Evolutionary conservation across 805 yeast genomes (phyloP), one percentile per base, ranked within the genome.

Genomic region (Myxozyma monticola): DNA sequence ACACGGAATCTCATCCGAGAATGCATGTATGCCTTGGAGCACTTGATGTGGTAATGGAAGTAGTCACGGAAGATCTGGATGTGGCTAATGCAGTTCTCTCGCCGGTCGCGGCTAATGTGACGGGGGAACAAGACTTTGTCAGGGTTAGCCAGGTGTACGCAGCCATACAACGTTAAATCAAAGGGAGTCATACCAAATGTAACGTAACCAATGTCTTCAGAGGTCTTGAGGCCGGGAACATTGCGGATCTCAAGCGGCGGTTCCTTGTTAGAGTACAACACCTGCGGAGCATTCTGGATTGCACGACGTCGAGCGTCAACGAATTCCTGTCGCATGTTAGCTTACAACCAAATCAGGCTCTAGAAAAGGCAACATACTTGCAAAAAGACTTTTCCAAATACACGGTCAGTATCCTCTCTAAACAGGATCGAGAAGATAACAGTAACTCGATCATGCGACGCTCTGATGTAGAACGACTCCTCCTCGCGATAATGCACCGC

Each of bases 221-320:
- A 62, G 18, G 68, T 70, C 22, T 61, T 63, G 22, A 65, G 48
- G 18, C 67, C 68, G 12, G 71, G 66, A 36, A 78, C 69, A 49
- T 71, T 68, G 51, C 81, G 75, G 49, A 86, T 76, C 67, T 93
- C 99, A 63, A 88, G 76, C 7, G 99, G 99, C n/a, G 97, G 88
- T 61, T 88, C 96, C 56, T 76, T 78, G 65, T 84, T 89, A 4
- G 95, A 84, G 65, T 85, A 90, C 62, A 93, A 78, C 45, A 93
- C 99, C 74, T 93, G 99, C 15, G 99, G 99, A 1, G 98, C 97
- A 42, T 93, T 90, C 71, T 93, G 99, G 54, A 93, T 91, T 4
- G 95, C 85, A 66, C 86, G 86, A 26, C 59, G 42, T 71, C 99
- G 82, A 9, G 65, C 65, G 44, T 61, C 65, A n/a, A 61, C 65